These are phyloP conservation scores for Phaeotremella fagi DNA, from an alignment of 768 basidiomycete genomes.

Conservation along the genomic window DNA sequence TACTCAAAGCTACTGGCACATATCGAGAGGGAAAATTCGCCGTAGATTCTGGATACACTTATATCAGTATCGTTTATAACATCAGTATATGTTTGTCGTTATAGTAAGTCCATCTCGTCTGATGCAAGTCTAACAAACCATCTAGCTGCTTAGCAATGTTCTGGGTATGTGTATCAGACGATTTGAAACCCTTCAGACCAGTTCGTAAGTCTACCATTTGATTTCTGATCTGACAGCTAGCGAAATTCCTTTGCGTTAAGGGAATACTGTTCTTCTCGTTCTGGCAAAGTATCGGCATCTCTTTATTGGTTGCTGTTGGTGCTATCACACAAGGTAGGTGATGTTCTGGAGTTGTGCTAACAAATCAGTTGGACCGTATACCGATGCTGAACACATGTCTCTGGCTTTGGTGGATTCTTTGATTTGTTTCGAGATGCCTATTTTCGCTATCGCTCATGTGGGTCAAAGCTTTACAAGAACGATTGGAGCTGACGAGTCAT, in stretches of 20 bases:
- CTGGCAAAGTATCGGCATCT: conserved; percentile 87
- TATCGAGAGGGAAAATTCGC: conserved; percentile 87
- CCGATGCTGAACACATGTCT: conserved; percentile 80
- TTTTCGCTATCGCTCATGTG: conserved; percentile 91
- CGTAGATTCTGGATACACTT: conserved; percentile 81
- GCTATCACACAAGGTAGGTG: conserved; percentile 59
- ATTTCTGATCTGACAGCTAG: conserved; percentile 47
- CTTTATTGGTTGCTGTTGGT: conserved; percentile 77
- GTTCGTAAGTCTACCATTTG: conserved; percentile 38
- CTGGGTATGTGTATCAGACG: conserved; percentile 86
- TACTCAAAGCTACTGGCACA: conserved; percentile 78
- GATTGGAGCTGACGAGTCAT: not conserved
- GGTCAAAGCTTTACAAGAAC: conserved; percentile 9
- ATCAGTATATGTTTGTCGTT: conserved; percentile 48
- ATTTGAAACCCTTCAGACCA: conserved; percentile 71
- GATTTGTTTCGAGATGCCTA: conserved; percentile 94
- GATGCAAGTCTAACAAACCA: not conserved
- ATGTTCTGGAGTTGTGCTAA: not conserved
- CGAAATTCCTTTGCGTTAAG: conserved; percentile 98
- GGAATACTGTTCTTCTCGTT: conserved; percentile 98
- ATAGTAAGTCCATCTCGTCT: conserved; percentile 55
- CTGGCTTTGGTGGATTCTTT: conserved; percentile 83
- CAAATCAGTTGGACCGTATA: conserved; percentile 68
- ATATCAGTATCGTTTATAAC: conserved; percentile 68
- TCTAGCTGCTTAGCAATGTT: conserved; percentile 81